Conservation (phyloP, 2,329 filamentous ascomycete genomes). For the Penicillium sclerotigenum region DNA sequence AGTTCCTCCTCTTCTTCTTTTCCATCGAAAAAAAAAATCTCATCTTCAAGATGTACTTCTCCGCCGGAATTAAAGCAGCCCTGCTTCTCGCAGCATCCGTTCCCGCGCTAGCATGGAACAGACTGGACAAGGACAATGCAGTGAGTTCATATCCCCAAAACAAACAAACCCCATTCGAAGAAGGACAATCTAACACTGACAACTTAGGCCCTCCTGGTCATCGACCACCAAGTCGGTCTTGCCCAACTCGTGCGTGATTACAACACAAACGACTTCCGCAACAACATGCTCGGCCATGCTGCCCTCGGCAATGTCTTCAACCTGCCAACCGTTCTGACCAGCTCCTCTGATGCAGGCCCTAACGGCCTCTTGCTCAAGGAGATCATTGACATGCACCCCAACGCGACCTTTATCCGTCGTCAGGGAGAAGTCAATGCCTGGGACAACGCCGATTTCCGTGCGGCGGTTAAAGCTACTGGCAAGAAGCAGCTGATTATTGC, state of each 20-base stretch:
- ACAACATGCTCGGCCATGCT: constrained; percentile 66
- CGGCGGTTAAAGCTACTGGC: constrained; percentile 61
- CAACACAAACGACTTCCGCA: constrained; percentile 61
- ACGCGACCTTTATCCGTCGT: constrained; percentile 63
- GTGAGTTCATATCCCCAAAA: constrained; percentile 5
- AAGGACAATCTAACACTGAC: neutral
- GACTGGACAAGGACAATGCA: constrained; percentile 27
- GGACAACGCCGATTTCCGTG: constrained; percentile 68
- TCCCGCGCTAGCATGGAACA: constrained; percentile 25
- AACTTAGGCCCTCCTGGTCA: constrained; percentile 26
- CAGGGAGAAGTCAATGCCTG: constrained; percentile 73
- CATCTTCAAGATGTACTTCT: constrained; percentile 10
- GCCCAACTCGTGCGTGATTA: constrained; percentile 60
- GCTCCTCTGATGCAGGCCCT: constrained; percentile 65
- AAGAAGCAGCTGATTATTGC: constrained; percentile 68
- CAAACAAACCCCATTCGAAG: neutral
- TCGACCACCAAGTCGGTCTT: constrained; percentile 39
- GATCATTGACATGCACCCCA: constrained; percentile 65
- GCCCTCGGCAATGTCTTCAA: constrained; percentile 64
- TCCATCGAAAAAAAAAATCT: neutral
- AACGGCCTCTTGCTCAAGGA: constrained; percentile 70
- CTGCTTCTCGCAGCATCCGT: constrained; percentile 19
- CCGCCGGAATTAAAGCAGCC: constrained; percentile 27
- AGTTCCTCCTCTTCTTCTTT: neutral
- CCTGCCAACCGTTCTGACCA: constrained; percentile 67